A percentile compares a stretch with the other conserved stretches of the same genome.
Evolutionary conservation across 495 filamentous ascomycete species (phyloP).

Genomic region (Aspergillus panamensis): DNA sequence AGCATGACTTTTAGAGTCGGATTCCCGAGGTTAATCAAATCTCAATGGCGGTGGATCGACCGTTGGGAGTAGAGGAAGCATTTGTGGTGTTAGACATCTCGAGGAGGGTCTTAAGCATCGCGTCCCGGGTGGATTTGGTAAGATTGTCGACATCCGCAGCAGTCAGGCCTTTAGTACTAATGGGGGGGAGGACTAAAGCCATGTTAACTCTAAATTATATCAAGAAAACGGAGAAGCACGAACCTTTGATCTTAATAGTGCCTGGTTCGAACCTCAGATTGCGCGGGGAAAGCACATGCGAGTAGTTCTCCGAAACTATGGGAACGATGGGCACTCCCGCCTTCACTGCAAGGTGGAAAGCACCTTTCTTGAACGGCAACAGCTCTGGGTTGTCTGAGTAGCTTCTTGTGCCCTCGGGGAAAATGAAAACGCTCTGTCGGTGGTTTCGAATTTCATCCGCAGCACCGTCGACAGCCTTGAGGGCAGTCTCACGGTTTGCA

Average conservation of each 20-base stretch:
- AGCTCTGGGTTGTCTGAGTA: slow-evolving; percentile 78
- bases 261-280: slow-evolving; percentile 67
- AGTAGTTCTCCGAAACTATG: slow-evolving; percentile 80
- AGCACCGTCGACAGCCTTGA: slow-evolving; percentile 80
- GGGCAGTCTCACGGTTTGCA: slow-evolving; percentile 71
- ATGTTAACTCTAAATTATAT: background rate
- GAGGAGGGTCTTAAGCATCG: slow-evolving; percentile 76
- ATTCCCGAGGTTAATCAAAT: slow-evolving; percentile 25
- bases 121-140: slow-evolving; percentile 62
- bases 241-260: slow-evolving; percentile 76
- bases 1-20: background rate
- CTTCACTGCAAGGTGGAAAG: slow-evolving; percentile 93
- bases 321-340: slow-evolving; percentile 91
- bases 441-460: slow-evolving; percentile 70
- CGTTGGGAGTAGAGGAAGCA: slow-evolving; percentile 24
- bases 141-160: slow-evolving; percentile 79
- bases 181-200: slow-evolving; percentile 70
- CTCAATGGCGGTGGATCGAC: slow-evolving; percentile 39
- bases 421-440: slow-evolving; percentile 88
- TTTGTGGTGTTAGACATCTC: slow-evolving; percentile 48
- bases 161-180: slow-evolving; percentile 73
- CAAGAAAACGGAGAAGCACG: slow-evolving; percentile 19
- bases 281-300: slow-evolving; percentile 71
- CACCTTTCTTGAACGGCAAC: slow-evolving; percentile 95
- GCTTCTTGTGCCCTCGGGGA: slow-evolving; percentile 88